A percentile compares a stretch with the other conserved stretches of the same genome.
phyloP scores from a whole-genome alignment of 2,329 filamentous ascomycete species.

The Colletotrichum acutatum region DNA sequence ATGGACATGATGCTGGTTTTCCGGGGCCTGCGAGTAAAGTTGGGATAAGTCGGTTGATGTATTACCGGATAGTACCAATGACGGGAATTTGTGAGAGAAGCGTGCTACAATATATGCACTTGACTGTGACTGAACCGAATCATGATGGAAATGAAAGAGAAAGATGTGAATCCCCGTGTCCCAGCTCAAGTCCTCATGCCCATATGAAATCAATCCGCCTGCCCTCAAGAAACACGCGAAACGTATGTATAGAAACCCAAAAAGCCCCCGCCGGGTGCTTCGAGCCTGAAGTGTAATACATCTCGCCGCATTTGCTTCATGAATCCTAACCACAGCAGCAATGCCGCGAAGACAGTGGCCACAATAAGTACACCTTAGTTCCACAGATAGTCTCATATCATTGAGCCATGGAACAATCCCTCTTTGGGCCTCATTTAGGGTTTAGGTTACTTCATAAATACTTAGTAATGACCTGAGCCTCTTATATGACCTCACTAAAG shows the following conservation, averaged over 20 bases:
- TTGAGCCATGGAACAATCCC: background rate
- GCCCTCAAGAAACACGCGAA: background rate
- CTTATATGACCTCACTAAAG: background rate
- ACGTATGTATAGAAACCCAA: background rate
- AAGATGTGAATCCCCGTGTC: background rate
- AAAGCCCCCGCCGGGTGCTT: background rate
- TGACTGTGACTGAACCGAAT: background rate
- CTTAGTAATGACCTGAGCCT: too few relatives aligned
- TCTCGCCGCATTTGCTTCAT: background rate
- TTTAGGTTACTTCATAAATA: background rate
- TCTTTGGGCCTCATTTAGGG: background rate
- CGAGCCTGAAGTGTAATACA: background rate
- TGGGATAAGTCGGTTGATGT: background rate
- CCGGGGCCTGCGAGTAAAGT: background rate
- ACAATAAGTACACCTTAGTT: background rate
- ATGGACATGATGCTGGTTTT: background rate
- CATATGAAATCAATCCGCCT: background rate
- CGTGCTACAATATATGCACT: too few relatives aligned
- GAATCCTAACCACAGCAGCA: background rate
- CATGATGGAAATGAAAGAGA: background rate
- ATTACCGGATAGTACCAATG: background rate
- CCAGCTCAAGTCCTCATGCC: background rate
- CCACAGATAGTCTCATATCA: background rate
- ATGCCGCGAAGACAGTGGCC: background rate
- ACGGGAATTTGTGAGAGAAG: background rate